Evolutionary conservation across 495 filamentous ascomycete genomes (phyloP), one percentile per base, ranked within the genome.

Genomic region (Neurospora sp.): DNA sequence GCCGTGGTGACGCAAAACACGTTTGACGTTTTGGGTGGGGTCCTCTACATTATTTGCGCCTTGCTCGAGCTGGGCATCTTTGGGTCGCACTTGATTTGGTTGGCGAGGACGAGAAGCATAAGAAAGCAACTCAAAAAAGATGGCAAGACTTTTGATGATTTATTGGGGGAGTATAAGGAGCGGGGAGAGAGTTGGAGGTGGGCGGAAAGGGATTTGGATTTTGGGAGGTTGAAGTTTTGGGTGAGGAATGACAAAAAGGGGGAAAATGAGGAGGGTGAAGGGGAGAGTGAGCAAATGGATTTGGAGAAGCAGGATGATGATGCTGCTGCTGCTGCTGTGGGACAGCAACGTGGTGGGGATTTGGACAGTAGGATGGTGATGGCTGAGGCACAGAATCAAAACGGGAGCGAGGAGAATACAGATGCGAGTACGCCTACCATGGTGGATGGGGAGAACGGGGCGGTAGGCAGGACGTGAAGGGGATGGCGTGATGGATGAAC

Each of bases 61-160:
- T 40, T 90, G 11, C 84, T 94, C 31, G 92, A 94, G 78, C 78
- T 83, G 0, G 92, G 91, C 2, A 92, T 94, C 69, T 92, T 93
- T 74, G 24, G 82, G 19, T 92, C 90, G 37, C 91, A 93, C 73
- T 77, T 89, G 39, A 82, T 91, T 70, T 94, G 91, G 90, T 84
- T 90, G 3, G 81, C 89, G 75, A 87, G 90, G 10, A 91, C 90
- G 4, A 85, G 91, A 5, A 84, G 84, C 45, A 77, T 92, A 34
- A 86, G 90, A 4, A 82, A 84, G 69, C 85, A 85, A 54, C 91
- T 90, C 1, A 89, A 88, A 59, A 78, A 78, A 15, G 79, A 84
- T 13, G 88, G 87, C 0, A 88, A 86, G 77, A 89, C 84, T 5
- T 89, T 92, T 72, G 90, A 92, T 74, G 90, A 92, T 28, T 72